phyloP scores from a whole-genome alignment of 306 rosid genomes.

The Oemleria cerasiformis region DNA sequence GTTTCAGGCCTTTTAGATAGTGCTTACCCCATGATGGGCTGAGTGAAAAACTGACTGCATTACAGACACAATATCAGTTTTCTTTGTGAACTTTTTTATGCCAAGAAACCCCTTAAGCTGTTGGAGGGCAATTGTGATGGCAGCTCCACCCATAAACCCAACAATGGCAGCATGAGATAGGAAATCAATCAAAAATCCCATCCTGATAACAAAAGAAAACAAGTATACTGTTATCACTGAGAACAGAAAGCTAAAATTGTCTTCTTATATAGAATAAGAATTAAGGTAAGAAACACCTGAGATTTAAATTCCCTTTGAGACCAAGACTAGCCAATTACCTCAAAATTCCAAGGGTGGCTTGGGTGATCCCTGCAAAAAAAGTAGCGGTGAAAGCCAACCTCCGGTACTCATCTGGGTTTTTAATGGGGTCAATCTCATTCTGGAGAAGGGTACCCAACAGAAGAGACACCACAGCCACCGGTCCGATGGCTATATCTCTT shows the following conservation, averaged over 20 bases:
- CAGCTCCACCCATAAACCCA: slow-evolving; percentile 99
- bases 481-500: slow-evolving; percentile 95
- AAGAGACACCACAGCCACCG: slow-evolving; percentile 93
- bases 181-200: slow-evolving; percentile 95
- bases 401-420: slow-evolving; percentile 48
- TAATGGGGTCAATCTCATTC: slow-evolving; percentile 51
- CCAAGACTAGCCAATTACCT: slow-evolving; percentile 42
- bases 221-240: background rate
- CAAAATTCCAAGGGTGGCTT: slow-evolving; percentile 80
- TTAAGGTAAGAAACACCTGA: background rate
- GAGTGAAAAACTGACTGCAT: slow-evolving; percentile 54
- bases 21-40: slow-evolving; percentile 78
- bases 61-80: slow-evolving; percentile 72
- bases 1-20: slow-evolving; percentile 16
- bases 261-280: background rate
- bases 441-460: slow-evolving; percentile 80
- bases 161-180: slow-evolving; percentile 97
- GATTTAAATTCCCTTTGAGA: slow-evolving; percentile 5
- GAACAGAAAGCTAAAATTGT: background rate
- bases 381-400: slow-evolving; percentile 97
- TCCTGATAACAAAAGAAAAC: slow-evolving; percentile 40
- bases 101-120: slow-evolving; percentile 97
- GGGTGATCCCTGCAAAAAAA: slow-evolving; percentile 89
- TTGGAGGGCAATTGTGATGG: slow-evolving; percentile 94
- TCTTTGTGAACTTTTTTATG: slow-evolving; percentile 60